These are phyloP conservation scores for Penicillium sp. DNA, from an alignment of 2,329 filamentous ascomycete species.

Conservation along the genomic window DNA sequence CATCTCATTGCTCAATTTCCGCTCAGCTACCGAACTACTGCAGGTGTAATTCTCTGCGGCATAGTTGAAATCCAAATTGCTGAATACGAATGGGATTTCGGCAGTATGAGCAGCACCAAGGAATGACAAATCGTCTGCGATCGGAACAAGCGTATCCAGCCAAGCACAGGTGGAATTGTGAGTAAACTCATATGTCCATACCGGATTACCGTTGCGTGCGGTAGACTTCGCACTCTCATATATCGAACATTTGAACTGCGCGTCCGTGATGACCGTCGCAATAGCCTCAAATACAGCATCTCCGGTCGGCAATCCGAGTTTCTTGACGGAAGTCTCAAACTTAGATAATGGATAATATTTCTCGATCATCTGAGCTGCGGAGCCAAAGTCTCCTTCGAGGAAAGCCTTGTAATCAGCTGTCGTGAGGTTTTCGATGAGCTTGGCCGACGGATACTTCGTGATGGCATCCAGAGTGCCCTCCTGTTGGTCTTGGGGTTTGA, in stretches of 20 bases:
- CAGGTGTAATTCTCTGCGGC: background rate
- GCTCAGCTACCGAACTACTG: background rate
- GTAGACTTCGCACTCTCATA: background rate
- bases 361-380: background rate
- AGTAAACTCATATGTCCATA: slow-evolving; percentile 24
- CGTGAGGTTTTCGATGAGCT: background rate
- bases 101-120: background rate
- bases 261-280: background rate
- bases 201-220: slow-evolving; percentile 13
- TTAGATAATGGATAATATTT: background rate
- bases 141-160: slow-evolving; percentile 6
- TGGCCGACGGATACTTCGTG: background rate
- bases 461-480: background rate
- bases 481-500: background rate
- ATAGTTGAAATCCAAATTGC: background rate
- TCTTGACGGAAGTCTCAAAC: background rate
- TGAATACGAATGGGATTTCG: background rate
- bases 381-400: background rate
- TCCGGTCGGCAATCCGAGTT: background rate
- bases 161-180: slow-evolving; percentile 24
- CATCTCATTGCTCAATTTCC: background rate
- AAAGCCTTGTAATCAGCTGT: background rate
- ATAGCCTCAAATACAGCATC: background rate
- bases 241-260: background rate
- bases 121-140: background rate